Evolutionary conservation across 2,329 filamentous ascomycete genomes (phyloP), one percentile per base, ranked within the genome.

Genomic region (Neofusicoccum laricinum): DNA sequence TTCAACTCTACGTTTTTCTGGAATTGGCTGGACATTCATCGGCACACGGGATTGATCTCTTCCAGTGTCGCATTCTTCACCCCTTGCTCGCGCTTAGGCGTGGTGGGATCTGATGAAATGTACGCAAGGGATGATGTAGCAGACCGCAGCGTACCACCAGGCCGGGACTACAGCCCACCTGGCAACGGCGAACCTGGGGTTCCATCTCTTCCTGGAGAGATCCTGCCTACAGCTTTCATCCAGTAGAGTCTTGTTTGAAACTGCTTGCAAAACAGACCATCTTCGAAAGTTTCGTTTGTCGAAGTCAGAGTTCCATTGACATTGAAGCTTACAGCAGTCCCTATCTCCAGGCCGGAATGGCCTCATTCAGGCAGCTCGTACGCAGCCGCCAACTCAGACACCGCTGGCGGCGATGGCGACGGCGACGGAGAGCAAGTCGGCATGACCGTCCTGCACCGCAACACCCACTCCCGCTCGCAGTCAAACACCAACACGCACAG

Each of bases 391-490:
- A 17, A 36, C 11, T 14, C 55, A 25, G 55, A 48, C 11, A 8
- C 32, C n/a, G 41, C 15, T 2, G 17, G 25, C 41, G n/a, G 12
- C 2, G 53, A 25, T 38, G 53, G 25, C 40, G 57, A 11, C 11
- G 43, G 36, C 14, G 53, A 14, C 3, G 51, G 36, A n/a, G 62
- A 64, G 32, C 51, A 58, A 38, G 62, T 64, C 19, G 62, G 62
- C 51, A 64, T 64, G 62, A 64, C 62, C 4, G 49, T 64, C 50
- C 50, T 64, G 11, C 62, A 30, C 17, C 41, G 15, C 51, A 49
- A 17, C 50, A 38, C 17, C 14, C 36, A 7, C 34, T 30, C 51
- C 2, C 62, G 36, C 17, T 30, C 62, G 14, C 50, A 58, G 1
- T 49, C 62, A 8, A 53, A 49, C 50, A 25, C 40, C 11, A 30